Evolutionary conservation across 768 basidiomycete species (phyloP), one percentile per base, ranked within the genome.

Genomic region (Gelatoporia subvermispora): DNA sequence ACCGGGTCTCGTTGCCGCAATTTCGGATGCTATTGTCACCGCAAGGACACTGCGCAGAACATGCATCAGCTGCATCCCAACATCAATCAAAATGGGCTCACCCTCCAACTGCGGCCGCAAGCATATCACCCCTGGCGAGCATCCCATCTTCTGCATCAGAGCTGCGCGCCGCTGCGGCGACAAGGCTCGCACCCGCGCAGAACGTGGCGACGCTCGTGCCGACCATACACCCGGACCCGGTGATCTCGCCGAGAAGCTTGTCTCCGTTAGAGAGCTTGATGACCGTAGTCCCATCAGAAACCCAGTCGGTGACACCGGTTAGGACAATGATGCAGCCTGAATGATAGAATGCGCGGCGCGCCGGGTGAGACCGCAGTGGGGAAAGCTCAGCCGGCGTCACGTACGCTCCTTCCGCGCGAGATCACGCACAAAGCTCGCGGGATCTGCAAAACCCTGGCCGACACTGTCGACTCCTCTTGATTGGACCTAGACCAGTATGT

Each of bases 161-260:
- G n/a, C 41, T 46, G 37, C 43, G 48, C 34, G 52, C 56, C 50
- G 52, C 56, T 17, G 68, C 61, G n/a, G 66, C 65, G 25, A 65
- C 63, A 24, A 76, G 60, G 47, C 76, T 71, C 10, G 83, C 81
- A 2, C 79, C 84, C 3, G 85, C 91, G 62, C 87, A 89, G 67
- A 84, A 93, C 15, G 85, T 79, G 0, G 91, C 87, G 41, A 95
- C 77, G 24, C 77, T 72, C 9, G 87, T 86, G 22, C 87, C 88
- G 20, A 81, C 71, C 64, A 94, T 81, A 60, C 93, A 97, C 3
- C 93, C 93, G 21, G 88, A 88, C 0, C 93, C 94, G 0, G 94
- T 96, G 48, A 97, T 92, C 46, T 77, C 72, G 0, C 82, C 84
- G 8, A 96, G 78, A 21, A 86, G 68, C 15, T 71, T 66, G 59